Evolutionary conservation across 1,139 yeast genomes (phyloP), one percentile per base, ranked within the genome.

Genomic region (Suhomyces ambrosiae): DNA sequence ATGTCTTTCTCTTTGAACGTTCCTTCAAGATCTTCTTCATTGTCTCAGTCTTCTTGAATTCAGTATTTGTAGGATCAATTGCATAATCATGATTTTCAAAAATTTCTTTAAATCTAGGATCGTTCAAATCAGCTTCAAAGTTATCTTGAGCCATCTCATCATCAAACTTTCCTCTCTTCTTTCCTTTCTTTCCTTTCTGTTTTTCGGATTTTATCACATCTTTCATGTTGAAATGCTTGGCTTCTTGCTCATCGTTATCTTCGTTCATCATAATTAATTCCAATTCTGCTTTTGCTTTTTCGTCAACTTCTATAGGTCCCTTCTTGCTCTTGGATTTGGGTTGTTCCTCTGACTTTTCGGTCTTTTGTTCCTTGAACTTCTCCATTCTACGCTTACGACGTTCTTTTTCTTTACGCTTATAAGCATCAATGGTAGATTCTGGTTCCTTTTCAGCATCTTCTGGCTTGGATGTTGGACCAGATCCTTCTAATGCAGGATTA

Each of bases 1-100:
- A 40, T 27, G 43, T 48, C 44, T 58, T 58, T 54, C 94, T 76
- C 54, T 78, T 79, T 23, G 83, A 74, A 49, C 95, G 77, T 59
- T 88, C 94, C 34, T 79, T 73, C 63, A 89, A 65, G 35, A 92
- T 78, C 60, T 83, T 75, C 56, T 83, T 82, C 96, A 90, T 89
- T 16, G 94, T 88, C 26, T 80, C 69, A 1, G 97, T 89, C 65
- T 84, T 80, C 67, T 86, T 89, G 70, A 79, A 92, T 56, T 87
- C 96, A 13, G 95, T 85, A 52, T 76, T 81, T 12, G 95, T 83
- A 14, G 96, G 92, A 60, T 86, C 95, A 53, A 92, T 88, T 7
- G 97, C 96, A 63, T 81, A 94, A 41, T 86, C 95, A 48, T 87
- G 96, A 48, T 80, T 81, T 51, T 89, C 95, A 56, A 86, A 90